A percentile compares a stretch with the other conserved stretches of the same genome.
These are phyloP conservation scores for Fusarium odoratissimum DNA, from an alignment of 2,329 filamentous ascomycete genomes.

Conservation along the genomic window DNA sequence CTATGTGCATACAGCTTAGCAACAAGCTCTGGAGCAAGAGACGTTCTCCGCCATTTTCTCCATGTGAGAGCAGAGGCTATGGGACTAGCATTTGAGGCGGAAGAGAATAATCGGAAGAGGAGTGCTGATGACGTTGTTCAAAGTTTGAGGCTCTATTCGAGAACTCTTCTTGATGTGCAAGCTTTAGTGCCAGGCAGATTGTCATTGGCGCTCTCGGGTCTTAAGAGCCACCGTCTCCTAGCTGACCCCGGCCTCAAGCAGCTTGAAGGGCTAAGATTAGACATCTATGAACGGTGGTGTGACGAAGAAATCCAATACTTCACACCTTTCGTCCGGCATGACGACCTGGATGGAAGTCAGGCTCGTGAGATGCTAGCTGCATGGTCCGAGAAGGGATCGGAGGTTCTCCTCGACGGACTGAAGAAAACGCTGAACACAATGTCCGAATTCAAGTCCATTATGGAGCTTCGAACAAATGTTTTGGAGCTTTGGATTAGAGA, in stretches of 20 bases:
- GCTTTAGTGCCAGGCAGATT: conserved; percentile 78
- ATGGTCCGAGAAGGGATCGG: conserved; percentile 73
- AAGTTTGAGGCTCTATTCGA: conserved; percentile 78
- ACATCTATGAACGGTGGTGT: conserved; percentile 83
- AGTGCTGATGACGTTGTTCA: conserved; percentile 65
- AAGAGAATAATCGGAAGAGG: conserved; percentile 55
- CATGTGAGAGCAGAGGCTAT: conserved; percentile 78
- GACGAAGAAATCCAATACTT: conserved; percentile 85
- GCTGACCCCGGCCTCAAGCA: conserved; percentile 74
- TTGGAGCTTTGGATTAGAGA: conserved; percentile 81
- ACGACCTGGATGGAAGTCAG: conserved; percentile 73
- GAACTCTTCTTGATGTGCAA: conserved; percentile 82
- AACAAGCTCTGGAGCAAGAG: conserved; percentile 81
- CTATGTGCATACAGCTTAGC: conserved; percentile 85
- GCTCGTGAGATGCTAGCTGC: conserved; percentile 69
- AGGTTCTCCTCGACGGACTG: conserved; percentile 71
- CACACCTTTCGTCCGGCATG: conserved; percentile 86
- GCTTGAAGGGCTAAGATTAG: conserved; percentile 78
- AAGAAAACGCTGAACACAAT: conserved; percentile 68
- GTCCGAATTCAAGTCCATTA: conserved; percentile 74
- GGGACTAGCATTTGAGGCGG: conserved; percentile 67
- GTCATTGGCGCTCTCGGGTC: conserved; percentile 72
- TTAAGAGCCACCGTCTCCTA: conserved; percentile 79
- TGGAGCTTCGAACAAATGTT: conserved; percentile 75
- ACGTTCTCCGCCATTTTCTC: conserved; percentile 83